A percentile compares a stretch with the other conserved stretches of the same genome.
phyloP scores from a whole-genome alignment of 139 green algal species.

The Dunaliella primolecta region DNA sequence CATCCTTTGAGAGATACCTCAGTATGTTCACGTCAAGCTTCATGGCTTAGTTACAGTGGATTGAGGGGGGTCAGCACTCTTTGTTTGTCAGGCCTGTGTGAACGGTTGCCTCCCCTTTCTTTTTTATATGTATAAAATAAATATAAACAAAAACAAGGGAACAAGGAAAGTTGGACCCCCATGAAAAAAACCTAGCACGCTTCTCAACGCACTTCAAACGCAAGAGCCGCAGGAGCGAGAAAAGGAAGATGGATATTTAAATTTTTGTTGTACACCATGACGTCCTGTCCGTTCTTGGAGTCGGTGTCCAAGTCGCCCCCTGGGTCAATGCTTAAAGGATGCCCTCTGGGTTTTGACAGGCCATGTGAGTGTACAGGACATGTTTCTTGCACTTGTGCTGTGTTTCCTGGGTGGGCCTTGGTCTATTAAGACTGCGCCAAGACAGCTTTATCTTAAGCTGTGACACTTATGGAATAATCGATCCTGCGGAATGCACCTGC shows the following conservation, averaged over 20 bases:
- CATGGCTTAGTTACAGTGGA: conserved; percentile 66
- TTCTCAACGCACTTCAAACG: too few species aligned
- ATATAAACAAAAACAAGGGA: neutral
- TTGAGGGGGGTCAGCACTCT: neutral
- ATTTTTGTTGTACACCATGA: neutral
- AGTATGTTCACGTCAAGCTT: conserved; percentile 97
- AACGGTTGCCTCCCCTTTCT: neutral
- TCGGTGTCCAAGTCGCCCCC: too few species aligned
- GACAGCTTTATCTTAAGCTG: neutral
- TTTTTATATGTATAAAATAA: neutral
- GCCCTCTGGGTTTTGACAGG: too few species aligned
- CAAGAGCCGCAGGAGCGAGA: too few species aligned
- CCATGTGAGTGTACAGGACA: too few species aligned
- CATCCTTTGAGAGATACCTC: conserved; percentile 91
- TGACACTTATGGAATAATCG: neutral
- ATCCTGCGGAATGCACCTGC: neutral
- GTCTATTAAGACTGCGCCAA: neutral
- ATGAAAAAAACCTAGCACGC: neutral
- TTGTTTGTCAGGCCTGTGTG: neutral
- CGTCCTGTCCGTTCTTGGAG: neutral
- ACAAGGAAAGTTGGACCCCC: neutral
- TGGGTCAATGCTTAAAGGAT: too few species aligned
- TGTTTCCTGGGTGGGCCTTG: too few species aligned
- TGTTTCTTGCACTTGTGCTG: too few species aligned
- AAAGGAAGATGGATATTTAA: too few species aligned